Conservation (phyloP, 306 rosid species). For the Prunus mira region DNA sequence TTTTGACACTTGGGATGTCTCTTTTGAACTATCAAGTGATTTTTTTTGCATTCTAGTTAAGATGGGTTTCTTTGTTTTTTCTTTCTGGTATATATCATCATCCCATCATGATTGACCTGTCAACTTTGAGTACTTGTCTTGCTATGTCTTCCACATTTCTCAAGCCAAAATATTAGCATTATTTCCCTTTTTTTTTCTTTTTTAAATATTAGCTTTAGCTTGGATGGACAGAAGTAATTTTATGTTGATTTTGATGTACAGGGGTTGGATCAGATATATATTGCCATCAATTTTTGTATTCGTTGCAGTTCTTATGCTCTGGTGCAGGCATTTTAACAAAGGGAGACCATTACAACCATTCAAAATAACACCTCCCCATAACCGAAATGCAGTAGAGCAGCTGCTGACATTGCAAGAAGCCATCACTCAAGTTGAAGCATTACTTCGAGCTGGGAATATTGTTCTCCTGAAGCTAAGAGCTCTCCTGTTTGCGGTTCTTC, state of each 20-base stretch:
- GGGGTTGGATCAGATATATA: slow-evolving; percentile 81
- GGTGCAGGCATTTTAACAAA: slow-evolving; percentile 57
- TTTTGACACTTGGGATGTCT: too few species aligned
- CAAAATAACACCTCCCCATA: slow-evolving; percentile 60
- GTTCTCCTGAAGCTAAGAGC: slow-evolving; percentile 84
- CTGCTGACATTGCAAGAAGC: slow-evolving; percentile 79
- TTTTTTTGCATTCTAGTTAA: too few species aligned
- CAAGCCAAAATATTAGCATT: slow-evolving; percentile 9
- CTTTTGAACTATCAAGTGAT: too few species aligned
- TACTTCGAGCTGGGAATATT: slow-evolving; percentile 80
- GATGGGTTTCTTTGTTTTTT: too few species aligned
- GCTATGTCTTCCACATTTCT: neutral
- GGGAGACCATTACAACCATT: slow-evolving; percentile 62
- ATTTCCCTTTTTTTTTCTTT: too few species aligned
- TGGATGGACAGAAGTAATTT: slow-evolving; percentile 11
- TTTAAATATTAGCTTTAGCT: neutral
- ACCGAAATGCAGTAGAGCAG: slow-evolving; percentile 84
- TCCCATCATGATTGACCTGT: too few species aligned
- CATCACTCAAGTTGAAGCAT: slow-evolving; percentile 68
- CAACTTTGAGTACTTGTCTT: neutral
- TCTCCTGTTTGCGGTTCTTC: slow-evolving; percentile 73
- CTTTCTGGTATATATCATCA: too few species aligned
- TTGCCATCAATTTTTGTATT: slow-evolving; percentile 59
- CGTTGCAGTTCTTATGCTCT: slow-evolving; percentile 61
- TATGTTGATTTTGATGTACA: slow-evolving; percentile 34